phyloP scores from a whole-genome alignment of 2,329 filamentous ascomycete genomes.

The Penicillium sp. region DNA sequence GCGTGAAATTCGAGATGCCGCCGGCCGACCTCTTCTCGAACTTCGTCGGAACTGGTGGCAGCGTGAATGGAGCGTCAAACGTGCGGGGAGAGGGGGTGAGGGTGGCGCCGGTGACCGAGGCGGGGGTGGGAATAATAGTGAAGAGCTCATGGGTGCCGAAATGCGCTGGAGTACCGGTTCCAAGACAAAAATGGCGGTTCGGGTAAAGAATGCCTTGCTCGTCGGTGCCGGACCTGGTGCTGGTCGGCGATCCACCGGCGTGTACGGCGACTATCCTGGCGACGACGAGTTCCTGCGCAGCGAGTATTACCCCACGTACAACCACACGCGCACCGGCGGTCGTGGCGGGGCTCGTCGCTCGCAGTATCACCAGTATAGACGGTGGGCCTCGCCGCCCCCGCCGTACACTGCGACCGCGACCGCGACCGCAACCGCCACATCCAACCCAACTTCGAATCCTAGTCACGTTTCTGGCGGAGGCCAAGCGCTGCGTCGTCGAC shows the following conservation, averaged over 20 bases:
- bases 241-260: background rate
- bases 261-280: too few species aligned
- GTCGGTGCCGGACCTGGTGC: background rate
- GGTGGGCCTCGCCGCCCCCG: background rate
- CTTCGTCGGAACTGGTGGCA: constrained; percentile 15
- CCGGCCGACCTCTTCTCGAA: constrained; percentile 11
- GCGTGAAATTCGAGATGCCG: constrained; percentile 13
- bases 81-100: constrained; percentile 6
- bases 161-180: constrained; percentile 11
- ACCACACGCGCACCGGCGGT: background rate
- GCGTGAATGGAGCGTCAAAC: constrained; percentile 12
- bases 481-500: constrained; percentile 6
- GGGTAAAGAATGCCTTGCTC: constrained; percentile 16
- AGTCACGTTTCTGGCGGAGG: background rate
- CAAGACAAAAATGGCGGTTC: constrained; percentile 11
- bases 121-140: background rate
- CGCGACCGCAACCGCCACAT: background rate
- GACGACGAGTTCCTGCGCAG: background rate
- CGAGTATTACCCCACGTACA: background rate
- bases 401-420: constrained; percentile 3
- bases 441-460: background rate
- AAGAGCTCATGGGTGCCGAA: constrained; percentile 11
- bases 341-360: background rate
- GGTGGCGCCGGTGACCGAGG: too few species aligned
- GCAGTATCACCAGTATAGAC: background rate